phyloP scores from a whole-genome alignment of 192 early-diverging fungal species.

The Entomortierella parvispora region DNA sequence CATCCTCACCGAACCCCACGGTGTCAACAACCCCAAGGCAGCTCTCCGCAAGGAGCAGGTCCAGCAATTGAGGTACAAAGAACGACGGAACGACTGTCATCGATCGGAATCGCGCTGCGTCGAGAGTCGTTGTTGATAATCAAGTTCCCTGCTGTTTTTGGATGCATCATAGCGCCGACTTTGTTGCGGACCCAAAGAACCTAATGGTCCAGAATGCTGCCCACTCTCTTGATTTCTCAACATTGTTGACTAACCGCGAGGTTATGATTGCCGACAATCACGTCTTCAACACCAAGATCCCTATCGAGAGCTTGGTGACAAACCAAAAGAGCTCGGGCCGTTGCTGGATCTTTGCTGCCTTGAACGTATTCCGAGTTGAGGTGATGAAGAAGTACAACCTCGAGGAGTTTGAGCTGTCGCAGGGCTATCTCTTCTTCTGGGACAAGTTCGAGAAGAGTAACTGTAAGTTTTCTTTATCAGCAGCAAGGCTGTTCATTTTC shows the following conservation, averaged over 20 bases:
- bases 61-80: constrained; percentile 21
- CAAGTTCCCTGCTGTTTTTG: no score
- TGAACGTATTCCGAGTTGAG: constrained; percentile 74
- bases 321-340: constrained; percentile 81
- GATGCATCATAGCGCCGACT: constrained; percentile 55
- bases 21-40: constrained; percentile 36
- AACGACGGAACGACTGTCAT: no score
- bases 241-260: constrained; percentile 68
- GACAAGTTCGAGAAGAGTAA: constrained; percentile 88
- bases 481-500: constrained; percentile 13
- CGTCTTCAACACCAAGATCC: constrained; percentile 66
- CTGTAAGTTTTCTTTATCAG: constrained; percentile 52
- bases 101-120: no score
- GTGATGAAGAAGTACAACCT: constrained; percentile 81
- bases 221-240: constrained; percentile 63
- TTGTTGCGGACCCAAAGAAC: constrained; percentile 75
- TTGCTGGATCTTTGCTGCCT: constrained; percentile 87
- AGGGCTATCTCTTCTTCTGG: constrained; percentile 78
- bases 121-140: no score
- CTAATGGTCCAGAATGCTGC: constrained; percentile 73
- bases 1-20: constrained; percentile 34
- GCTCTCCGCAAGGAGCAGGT: constrained; percentile 27
- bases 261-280: constrained; percentile 63
- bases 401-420: constrained; percentile 82
- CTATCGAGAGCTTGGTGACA: constrained; percentile 64